Evolutionary conservation across 2,329 filamentous ascomycete species (phyloP).

Genomic region (Neobulgaria alba): DNA sequence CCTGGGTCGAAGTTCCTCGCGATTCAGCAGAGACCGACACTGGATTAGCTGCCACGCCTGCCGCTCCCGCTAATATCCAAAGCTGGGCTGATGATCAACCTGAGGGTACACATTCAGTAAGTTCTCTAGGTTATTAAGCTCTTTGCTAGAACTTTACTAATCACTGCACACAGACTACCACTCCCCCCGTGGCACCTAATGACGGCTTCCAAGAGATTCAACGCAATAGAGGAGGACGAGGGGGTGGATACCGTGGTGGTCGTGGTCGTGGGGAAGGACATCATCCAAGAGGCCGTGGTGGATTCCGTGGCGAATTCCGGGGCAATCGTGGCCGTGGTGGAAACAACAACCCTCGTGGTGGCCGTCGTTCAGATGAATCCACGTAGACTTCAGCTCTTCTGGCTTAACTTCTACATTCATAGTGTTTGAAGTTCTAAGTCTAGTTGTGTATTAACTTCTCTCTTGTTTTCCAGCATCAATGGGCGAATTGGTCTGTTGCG

Average conservation of each 20-base stretch:
- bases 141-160: no score
- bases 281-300: constrained; percentile 34
- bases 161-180: constrained; percentile 20
- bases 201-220: constrained; percentile 70
- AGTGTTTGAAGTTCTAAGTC: background rate
- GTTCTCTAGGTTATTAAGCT: background rate
- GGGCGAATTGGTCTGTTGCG: background rate
- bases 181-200: constrained; percentile 34
- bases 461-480: background rate
- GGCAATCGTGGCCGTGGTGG: constrained; percentile 22
- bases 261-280: constrained; percentile 39
- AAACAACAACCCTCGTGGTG: constrained; percentile 17
- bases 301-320: constrained; percentile 30
- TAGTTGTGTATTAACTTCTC: background rate
- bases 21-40: constrained; percentile 68
- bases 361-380: constrained; percentile 18
- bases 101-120: constrained; percentile 32
- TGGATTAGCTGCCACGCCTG: constrained; percentile 48
- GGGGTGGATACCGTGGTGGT: constrained; percentile 38
- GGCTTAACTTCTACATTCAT: background rate
- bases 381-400: background rate
- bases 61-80: constrained; percentile 46
- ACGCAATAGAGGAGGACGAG: constrained; percentile 43
- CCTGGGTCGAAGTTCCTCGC: constrained; percentile 54
- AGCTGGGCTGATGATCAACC: constrained; percentile 81